phyloP scores from a whole-genome alignment of 768 basidiomycete species.

The Daedaleopsis sinensis region DNA sequence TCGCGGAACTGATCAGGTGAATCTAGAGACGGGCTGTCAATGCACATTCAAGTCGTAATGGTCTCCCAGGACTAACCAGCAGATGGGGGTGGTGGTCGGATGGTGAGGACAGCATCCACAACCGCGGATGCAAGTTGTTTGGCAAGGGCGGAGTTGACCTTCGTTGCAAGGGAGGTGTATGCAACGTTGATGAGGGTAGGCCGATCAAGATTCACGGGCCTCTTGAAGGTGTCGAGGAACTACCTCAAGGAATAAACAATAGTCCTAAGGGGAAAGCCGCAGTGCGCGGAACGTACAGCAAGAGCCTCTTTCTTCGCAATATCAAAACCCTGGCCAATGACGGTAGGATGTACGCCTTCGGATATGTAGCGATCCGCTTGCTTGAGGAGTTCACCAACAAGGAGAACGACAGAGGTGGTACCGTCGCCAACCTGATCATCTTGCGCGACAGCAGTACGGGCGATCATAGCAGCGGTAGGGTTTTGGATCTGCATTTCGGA shows the following conservation, averaged over 20 bases:
- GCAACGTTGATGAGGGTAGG: constrained; percentile 92
- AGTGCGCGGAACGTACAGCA: constrained; percentile 54
- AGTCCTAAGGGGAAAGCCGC: not conserved
- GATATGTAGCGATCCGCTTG: constrained; percentile 98
- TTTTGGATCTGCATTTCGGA: constrained; percentile 99
- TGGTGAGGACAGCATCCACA: constrained; percentile 92
- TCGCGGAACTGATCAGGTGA: constrained; percentile 72
- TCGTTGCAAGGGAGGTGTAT: constrained; percentile 94
- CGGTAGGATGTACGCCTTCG: constrained; percentile 97
- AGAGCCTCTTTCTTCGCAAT: constrained; percentile 96
- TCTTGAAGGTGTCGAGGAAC: constrained; percentile 94
- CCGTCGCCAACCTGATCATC: constrained; percentile 99
- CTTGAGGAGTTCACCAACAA: constrained; percentile 94
- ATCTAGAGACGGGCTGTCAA: constrained; percentile 39
- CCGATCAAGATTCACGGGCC: constrained; percentile 76
- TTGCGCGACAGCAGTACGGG: constrained; percentile 96
- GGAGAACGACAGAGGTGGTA: constrained; percentile 93
- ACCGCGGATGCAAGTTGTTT: constrained; percentile 89
- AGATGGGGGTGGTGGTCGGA: constrained; percentile 68
- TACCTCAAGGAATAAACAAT: constrained; percentile 36
- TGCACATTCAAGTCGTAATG: constrained; percentile 13
- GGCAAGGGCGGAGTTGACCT: constrained; percentile 81
- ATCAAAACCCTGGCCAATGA: constrained; percentile 95
- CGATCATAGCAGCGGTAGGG: constrained; percentile 99
- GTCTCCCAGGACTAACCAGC: constrained; percentile 47